Evolutionary conservation across 495 filamentous ascomycete species (phyloP).

Genomic region (Neurospora sp.): DNA sequence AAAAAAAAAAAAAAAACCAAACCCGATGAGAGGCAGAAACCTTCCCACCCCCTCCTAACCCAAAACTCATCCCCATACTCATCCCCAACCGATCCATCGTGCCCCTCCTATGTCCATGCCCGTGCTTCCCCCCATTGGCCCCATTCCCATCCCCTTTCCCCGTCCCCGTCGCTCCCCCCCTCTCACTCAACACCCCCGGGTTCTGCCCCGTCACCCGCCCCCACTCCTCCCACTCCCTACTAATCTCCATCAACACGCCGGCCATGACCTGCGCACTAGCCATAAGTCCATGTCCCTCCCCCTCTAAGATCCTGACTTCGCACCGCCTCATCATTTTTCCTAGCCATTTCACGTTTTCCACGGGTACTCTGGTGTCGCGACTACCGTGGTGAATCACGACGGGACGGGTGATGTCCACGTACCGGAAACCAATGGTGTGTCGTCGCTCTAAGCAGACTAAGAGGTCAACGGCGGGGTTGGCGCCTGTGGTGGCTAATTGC

Average conservation of each 20-base stretch:
- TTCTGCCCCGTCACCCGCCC: conserved; percentile 30
- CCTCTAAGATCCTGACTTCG: conserved; percentile 83
- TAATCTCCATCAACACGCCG: conserved; percentile 83
- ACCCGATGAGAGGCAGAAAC: not conserved
- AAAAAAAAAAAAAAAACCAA: too few relatives aligned
- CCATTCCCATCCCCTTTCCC: not conserved
- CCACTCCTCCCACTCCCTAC: conserved; percentile 94
- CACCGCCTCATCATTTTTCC: conserved; percentile 87
- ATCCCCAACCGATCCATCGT: not conserved
- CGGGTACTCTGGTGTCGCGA: conserved; percentile 82
- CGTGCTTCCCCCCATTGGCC: not conserved
- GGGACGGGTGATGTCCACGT: conserved; percentile 84
- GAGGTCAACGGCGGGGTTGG: conserved; percentile 89
- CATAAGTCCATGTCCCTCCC: conserved; percentile 95
- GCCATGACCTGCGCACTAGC: conserved; percentile 90
- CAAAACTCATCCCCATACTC: not conserved
- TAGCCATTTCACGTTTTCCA: conserved; percentile 92
- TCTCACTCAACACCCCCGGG: not conserved
- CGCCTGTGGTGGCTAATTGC: conserved; percentile 84
- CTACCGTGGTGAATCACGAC: conserved; percentile 93
- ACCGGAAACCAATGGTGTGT: conserved; percentile 89
- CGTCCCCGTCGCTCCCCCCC: not conserved
- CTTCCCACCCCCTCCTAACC: not conserved
- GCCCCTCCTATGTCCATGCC: not conserved
- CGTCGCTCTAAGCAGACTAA: conserved; percentile 87